Evolutionary conservation across 2,329 filamentous ascomycete genomes (phyloP).

Genomic region (Colletotrichum caudatum): DNA sequence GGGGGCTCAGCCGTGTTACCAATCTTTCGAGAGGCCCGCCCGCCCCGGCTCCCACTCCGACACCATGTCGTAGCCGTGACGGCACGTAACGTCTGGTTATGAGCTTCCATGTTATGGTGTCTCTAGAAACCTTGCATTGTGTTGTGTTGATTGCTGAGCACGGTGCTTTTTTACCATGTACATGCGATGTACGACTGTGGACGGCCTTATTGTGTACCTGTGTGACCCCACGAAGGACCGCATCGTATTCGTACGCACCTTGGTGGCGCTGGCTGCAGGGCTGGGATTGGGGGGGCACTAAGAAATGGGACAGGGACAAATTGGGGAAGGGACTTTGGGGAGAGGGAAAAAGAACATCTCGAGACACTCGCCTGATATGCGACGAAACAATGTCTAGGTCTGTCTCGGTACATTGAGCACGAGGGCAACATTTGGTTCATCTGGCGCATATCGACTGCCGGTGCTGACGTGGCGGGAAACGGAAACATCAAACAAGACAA

Average conservation of each 20-base stretch:
- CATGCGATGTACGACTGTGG: too few relatives aligned
- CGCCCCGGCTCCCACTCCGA: conserved; percentile 4
- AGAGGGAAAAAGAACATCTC: background rate
- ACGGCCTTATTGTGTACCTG: too few relatives aligned
- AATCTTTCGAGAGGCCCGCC: background rate
- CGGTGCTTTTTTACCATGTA: too few relatives aligned
- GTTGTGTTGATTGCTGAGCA: too few relatives aligned
- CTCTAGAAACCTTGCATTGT: too few relatives aligned
- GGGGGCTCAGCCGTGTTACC: background rate
- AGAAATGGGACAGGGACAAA: background rate
- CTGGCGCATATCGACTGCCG: background rate
- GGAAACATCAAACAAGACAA: background rate
- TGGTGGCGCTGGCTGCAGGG: background rate
- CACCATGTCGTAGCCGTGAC: conserved; percentile 28
- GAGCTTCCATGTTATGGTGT: too few relatives aligned
- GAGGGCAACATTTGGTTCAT: background rate
- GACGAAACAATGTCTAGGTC: background rate
- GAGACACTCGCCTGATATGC: background rate
- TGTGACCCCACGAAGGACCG: too few relatives aligned
- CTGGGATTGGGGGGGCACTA: background rate
- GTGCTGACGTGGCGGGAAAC: background rate
- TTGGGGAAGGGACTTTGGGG: background rate
- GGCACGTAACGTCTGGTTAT: background rate
- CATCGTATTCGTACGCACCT: too few relatives aligned
- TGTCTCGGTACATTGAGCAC: background rate